Conservation (phyloP, 805 yeast genomes). For the Nakazawaea molendinolei region DNA sequence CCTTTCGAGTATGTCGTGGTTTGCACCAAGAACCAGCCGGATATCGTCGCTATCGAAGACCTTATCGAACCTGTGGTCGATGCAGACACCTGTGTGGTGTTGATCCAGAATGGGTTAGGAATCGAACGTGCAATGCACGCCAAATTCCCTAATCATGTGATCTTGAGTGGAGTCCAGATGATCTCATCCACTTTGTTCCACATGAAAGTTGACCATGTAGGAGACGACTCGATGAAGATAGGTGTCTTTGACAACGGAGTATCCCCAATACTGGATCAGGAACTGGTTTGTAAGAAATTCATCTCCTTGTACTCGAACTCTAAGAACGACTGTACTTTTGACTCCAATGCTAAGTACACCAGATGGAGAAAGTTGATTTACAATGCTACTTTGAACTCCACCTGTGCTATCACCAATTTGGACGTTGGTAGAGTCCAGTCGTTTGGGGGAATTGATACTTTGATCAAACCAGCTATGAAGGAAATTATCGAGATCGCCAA, state of each 20-base stretch:
- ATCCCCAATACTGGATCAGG: slow-evolving; percentile 20
- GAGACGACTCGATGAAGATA: slow-evolving; percentile 24
- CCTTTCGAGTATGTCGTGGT: slow-evolving; percentile 52
- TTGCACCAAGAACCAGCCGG: slow-evolving; percentile 62
- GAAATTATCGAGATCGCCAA: slow-evolving; percentile 39
- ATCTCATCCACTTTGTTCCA: slow-evolving; percentile 27
- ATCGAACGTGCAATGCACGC: slow-evolving; percentile 27
- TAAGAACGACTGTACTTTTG: slow-evolving; percentile 23
- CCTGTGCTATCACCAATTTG: slow-evolving; percentile 34
- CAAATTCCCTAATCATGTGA: slow-evolving; percentile 26
- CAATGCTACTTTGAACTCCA: slow-evolving; percentile 40
- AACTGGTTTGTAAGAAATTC: slow-evolving; percentile 25
- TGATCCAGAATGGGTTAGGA: slow-evolving; percentile 35
- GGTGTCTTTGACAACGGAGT: slow-evolving; percentile 30
- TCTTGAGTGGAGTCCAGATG: slow-evolving; percentile 34
- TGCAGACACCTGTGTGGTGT: slow-evolving; percentile 25
- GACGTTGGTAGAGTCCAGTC: slow-evolving; percentile 31
- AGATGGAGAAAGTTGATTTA: slow-evolving; percentile 43
- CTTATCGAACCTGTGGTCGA: slow-evolving; percentile 19
- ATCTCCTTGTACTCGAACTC: slow-evolving; percentile 27
- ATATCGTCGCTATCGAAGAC: slow-evolving; percentile 41
- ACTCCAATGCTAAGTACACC: slow-evolving; percentile 30
- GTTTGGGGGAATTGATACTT: slow-evolving; percentile 22
- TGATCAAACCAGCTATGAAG: slow-evolving; percentile 34
- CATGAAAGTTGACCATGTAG: slow-evolving; percentile 27